Percentiles rank a stretch among this genome's conserved stretches.
Conservation (phyloP, 257 asterid species). For the Hygrophila difformis region DNA sequence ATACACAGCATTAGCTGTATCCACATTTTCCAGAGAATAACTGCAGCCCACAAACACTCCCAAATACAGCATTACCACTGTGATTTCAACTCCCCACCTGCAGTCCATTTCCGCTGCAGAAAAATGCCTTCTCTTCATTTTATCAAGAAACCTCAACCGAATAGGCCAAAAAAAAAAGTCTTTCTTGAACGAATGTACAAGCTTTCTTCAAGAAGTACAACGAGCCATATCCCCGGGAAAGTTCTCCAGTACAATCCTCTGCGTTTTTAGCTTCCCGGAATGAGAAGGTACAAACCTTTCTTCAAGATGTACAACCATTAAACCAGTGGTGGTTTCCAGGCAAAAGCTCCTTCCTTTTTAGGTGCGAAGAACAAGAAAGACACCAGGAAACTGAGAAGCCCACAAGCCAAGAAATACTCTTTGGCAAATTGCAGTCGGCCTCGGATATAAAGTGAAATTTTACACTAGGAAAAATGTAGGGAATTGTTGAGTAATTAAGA, state of each 20-base stretch:
- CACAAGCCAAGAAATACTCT: too few relatives aligned
- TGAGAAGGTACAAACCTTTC: background rate
- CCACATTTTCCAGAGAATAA: conserved; percentile 34
- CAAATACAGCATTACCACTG: conserved; percentile 30
- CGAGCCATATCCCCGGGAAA: conserved; percentile 21
- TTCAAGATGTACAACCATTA: too few relatives aligned
- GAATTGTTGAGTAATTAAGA: too few relatives aligned
- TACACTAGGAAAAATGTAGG: too few relatives aligned
- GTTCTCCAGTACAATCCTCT: conserved; percentile 11
- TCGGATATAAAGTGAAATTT: too few relatives aligned
- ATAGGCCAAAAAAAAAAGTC: background rate
- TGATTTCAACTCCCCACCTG: conserved; percentile 20
- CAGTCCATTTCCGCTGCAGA: conserved; percentile 36
- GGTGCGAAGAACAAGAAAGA: too few relatives aligned
- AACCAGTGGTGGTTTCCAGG: too few relatives aligned
- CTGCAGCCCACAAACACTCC: conserved; percentile 35
- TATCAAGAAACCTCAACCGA: background rate
- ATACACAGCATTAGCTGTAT: conserved; percentile 45
- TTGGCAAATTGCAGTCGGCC: too few relatives aligned
- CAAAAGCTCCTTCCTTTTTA: too few relatives aligned
- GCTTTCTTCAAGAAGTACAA: conserved; percentile 21
- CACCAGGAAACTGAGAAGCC: too few relatives aligned
- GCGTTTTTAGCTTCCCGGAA: conserved; percentile 13
- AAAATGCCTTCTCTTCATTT: too few relatives aligned
- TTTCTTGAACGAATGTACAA: too few relatives aligned